These are phyloP conservation scores for Chalaropsis ovoidea DNA, from an alignment of 2,329 filamentous ascomycete genomes.

Conservation along the genomic window DNA sequence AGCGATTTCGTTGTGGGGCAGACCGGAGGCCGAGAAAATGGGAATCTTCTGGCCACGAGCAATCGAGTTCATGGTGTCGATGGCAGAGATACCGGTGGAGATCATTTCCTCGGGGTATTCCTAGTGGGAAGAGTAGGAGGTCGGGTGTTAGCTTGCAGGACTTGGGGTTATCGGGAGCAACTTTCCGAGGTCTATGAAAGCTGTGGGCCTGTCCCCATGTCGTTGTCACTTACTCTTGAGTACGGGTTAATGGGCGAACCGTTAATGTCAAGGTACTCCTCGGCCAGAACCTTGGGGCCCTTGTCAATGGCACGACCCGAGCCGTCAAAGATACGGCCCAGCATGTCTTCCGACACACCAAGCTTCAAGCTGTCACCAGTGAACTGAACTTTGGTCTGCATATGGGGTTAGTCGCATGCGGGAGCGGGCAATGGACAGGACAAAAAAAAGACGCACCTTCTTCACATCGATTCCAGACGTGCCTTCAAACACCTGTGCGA, in stretches of 20 bases:
- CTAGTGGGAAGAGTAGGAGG: conserved; percentile 36
- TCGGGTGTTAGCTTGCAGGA: background rate
- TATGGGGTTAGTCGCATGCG: conserved; percentile 29
- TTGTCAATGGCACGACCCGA: conserved; percentile 98
- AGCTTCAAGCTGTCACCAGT: conserved; percentile 95
- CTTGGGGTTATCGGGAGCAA: background rate
- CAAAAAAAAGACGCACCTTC: conserved; percentile 55
- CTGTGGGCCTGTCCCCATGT: background rate
- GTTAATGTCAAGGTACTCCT: conserved; percentile 98
- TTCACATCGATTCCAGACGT: conserved; percentile 97
- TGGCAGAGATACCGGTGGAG: conserved; percentile 96
- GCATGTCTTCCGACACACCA: conserved; percentile 97
- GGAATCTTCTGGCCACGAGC: conserved; percentile 99
- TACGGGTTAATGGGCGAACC: conserved; percentile 98
- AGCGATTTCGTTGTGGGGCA: conserved; percentile 98
- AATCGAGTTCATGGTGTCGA: conserved; percentile 97
- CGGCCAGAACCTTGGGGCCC: conserved; percentile 92
- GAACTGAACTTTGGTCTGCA: conserved; percentile 90
- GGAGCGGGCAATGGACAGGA: background rate
- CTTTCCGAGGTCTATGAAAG: background rate
- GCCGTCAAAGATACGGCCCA: conserved; percentile 97
- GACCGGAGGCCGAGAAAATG: conserved; percentile 96
- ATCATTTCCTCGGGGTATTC: conserved; percentile 99
- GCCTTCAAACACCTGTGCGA: conserved; percentile 83
- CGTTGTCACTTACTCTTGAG: conserved; percentile 58